Evolutionary conservation across 2,329 filamentous ascomycete genomes (phyloP), one percentile per base, ranked within the genome.

Genomic region (Trichoderma sp.): DNA sequence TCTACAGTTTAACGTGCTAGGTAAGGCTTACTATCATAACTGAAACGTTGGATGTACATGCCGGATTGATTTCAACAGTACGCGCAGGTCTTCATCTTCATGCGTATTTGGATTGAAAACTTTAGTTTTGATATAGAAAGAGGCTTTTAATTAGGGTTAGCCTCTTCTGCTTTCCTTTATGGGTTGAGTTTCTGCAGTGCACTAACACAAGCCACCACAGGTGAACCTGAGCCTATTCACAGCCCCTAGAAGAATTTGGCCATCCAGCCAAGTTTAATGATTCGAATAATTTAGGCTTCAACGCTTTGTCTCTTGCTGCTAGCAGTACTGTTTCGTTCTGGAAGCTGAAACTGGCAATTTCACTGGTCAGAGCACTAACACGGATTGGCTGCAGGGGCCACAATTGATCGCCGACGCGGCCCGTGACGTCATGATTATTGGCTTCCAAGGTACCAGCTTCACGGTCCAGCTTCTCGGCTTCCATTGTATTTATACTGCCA

Each of bases 21-120:
- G n/a, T n/a, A n/a, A n/a, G n/a, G n/a, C n/a, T n/a, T n/a, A n/a
- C n/a, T n/a, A n/a, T n/a, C n/a, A n/a, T n/a, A n/a, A n/a, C n/a
- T n/a, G n/a, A n/a, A n/a, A n/a, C n/a, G 55, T 90, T 87, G 0
- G 83, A 82, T 0, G 86, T 88, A 70, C 82, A 89, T 1, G 90
- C 77, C 1, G 81, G 85, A 0, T 86, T 85, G 0, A 86, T 73
- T 71, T 89, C 86, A 79, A 0, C 86, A 83, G 75, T 90, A 90
- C 90, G 79, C 0, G 88, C 90, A 3, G 85, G 88, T 18, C 86
- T 2, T 37, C 3, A 37, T 37, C 11, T 37, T 2, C 6, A 14
- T 14, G 6, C 11, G 11, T 37, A 37, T 11, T 39, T 84, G 72
- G 85, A 82, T 16, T 13, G 32, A 34, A 39, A 2, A 39, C 5